Evolutionary conservation across 2,329 filamentous ascomycete genomes (phyloP), one percentile per base, ranked within the genome.

Genomic region (Phialophora chinensis): DNA sequence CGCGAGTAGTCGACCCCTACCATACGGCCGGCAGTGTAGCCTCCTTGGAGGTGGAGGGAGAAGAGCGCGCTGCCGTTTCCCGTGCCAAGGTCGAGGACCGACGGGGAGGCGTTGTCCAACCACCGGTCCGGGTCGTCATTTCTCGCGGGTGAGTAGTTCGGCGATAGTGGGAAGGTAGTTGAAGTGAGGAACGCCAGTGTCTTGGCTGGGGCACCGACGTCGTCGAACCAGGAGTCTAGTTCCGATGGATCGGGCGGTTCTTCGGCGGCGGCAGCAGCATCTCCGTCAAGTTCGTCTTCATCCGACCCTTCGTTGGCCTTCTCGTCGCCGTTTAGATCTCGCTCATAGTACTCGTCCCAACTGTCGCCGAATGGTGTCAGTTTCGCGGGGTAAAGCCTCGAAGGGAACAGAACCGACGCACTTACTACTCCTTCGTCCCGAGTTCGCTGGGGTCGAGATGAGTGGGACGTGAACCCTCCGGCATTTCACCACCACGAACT

Each of bases 51-150:
- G 35, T 90, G 81, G 35, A 98, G 81, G n/a, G 88, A 85, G 72
- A 95, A 91, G n/a, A 98, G 83, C 75, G 98, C 85, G 73, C 93
- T 92, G 1, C 94, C 95, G 79, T 99, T 99, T 1, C 95, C 95
- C 11, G 93, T 97, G 23, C 95, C 95, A 0, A 99, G 85, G 76
- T 99, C 95, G 0, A 98, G 83, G 14, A 73, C 67, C 6, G 59
- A 76, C 50, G 69, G 79, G 73, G 38, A 8, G 38, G 73, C 27
- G 6, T 53, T 8, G 49, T 11, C 17, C 8, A 11, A 1, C 3
- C 25, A 2, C 7, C 17, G 57, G 25, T 66, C 64, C n/a, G 23
- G 2, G 25, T 66, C 17, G 29, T 57, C 38, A 12, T 49, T 72
- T 60, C 27, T 27, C 6, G 31, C 12, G 2, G 20, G 14, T 23